Percentiles rank a stretch among this genome's conserved stretches.
Evolutionary conservation across 768 basidiomycete genomes (phyloP).

Genomic region (Tubosaeta sp.): DNA sequence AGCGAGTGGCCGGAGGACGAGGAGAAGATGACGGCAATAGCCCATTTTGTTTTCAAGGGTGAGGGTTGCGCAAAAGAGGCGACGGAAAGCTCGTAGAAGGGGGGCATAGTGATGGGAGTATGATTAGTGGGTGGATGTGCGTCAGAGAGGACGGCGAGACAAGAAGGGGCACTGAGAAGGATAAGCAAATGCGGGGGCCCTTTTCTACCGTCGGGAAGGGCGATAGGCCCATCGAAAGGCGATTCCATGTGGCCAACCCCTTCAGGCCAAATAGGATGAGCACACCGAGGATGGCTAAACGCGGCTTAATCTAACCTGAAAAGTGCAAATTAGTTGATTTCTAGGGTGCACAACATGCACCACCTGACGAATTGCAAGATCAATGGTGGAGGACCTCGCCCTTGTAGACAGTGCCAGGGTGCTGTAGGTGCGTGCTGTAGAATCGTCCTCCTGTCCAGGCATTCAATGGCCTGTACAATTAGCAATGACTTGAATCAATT

Average conservation of each 20-base stretch:
- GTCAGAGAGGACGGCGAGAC: not conserved
- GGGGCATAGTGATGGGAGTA: slow-evolving; percentile 21
- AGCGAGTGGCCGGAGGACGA: slow-evolving; percentile 27
- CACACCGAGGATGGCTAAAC: slow-evolving; percentile 19
- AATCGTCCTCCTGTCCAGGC: not conserved
- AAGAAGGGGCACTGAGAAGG: not conserved
- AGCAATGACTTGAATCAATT: not conserved
- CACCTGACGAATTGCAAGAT: slow-evolving; percentile 6
- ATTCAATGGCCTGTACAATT: not conserved
- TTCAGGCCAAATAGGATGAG: slow-evolving; percentile 19
- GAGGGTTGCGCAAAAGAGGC: slow-evolving; percentile 24
- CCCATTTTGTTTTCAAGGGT: slow-evolving; percentile 22
- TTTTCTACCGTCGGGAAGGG: slow-evolving; percentile 18
- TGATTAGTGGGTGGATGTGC: not conserved
- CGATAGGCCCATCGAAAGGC: slow-evolving; percentile 13
- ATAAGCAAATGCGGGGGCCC: not conserved
- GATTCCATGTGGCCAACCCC: slow-evolving; percentile 18
- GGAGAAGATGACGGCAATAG: slow-evolving; percentile 26
- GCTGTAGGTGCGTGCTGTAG: not conserved
- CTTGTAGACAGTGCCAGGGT: slow-evolving; percentile 7
- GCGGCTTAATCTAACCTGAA: slow-evolving; percentile 31
- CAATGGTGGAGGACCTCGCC: slow-evolving; percentile 19
- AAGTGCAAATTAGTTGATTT: slow-evolving; percentile 29
- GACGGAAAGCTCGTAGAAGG: slow-evolving; percentile 31
- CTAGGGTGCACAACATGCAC: slow-evolving; percentile 21